Evolutionary conservation across 1,284 basidiomycete species (phyloP).

Genomic region (Cystobasidium sp.): DNA sequence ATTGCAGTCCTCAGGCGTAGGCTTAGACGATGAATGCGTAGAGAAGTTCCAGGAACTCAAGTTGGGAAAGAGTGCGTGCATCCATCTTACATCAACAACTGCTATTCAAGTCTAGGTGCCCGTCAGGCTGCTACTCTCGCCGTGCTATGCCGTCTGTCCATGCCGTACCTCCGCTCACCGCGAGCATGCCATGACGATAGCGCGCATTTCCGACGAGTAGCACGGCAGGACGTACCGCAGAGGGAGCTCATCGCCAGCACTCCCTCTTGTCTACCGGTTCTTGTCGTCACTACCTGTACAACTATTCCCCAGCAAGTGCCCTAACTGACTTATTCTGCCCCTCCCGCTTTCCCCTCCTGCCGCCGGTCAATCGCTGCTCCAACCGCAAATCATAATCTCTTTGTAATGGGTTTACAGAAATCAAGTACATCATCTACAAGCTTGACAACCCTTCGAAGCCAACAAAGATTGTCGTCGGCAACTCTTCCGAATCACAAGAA

Average conservation of each 20-base stretch:
- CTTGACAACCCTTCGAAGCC: constrained; percentile 62
- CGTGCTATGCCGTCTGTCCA: not conserved
- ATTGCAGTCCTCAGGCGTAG: constrained; percentile 75
- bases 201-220: not conserved
- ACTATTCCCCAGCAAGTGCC: not conserved
- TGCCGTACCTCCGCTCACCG: not conserved
- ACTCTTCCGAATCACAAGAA: constrained; percentile 61
- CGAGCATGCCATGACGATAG: constrained; percentile 4
- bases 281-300: not conserved
- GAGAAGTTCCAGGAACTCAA: constrained; percentile 68
- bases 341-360: constrained; percentile 1
- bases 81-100: not conserved
- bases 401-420: constrained; percentile 55
- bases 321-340: not conserved
- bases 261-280: not conserved
- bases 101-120: not conserved
- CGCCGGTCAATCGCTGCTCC: no score
- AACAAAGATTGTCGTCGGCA: constrained; percentile 77
- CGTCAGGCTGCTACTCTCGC: not conserved
- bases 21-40: constrained; percentile 67
- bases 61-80: constrained; percentile 67
- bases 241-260: not conserved
- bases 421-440: constrained; percentile 85
- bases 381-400: not conserved
- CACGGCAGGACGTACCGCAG: not conserved